A percentile compares a stretch with the other conserved stretches of the same genome.
Evolutionary conservation across 2,329 filamentous ascomycete genomes (phyloP).

Genomic region (Ophiostoma piceae): DNA sequence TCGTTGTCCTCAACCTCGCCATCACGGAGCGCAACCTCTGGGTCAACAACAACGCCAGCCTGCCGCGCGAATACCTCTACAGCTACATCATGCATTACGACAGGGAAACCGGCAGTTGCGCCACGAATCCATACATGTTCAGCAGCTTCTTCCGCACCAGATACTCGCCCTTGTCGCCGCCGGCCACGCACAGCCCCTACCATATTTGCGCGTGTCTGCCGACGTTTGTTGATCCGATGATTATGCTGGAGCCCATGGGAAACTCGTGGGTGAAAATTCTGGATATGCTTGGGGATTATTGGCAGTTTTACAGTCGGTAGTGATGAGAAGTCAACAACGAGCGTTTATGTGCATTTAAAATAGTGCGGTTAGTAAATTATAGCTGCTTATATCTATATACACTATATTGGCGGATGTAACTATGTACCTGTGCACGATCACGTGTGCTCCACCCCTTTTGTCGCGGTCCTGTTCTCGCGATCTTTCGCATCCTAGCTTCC

Average conservation of each 20-base stretch:
- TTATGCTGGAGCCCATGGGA: constrained; percentile 15
- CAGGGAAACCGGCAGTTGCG: constrained; percentile 14
- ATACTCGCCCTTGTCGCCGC: background rate
- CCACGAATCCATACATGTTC: constrained; percentile 2
- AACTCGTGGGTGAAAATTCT: background rate
- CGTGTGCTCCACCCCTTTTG: constrained; percentile 10
- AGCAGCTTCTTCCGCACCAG: background rate
- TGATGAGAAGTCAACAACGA: background rate
- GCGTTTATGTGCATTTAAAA: too few relatives aligned
- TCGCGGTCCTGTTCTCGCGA: constrained; percentile 14
- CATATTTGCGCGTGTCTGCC: constrained; percentile 22
- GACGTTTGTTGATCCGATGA: constrained; percentile 21
- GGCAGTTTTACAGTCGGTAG: background rate
- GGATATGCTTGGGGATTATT: background rate
- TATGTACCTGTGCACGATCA: background rate
- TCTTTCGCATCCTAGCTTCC: constrained; percentile 12
- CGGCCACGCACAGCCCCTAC: constrained; percentile 17
- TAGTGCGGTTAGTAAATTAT: too few relatives aligned
- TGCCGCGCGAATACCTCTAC: constrained; percentile 20
- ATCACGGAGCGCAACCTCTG: constrained; percentile 22
- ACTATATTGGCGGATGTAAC: background rate
- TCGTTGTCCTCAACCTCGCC: background rate
- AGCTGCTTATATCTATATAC: background rate
- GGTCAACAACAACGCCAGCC: constrained; percentile 24
- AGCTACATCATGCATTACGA: constrained; percentile 18